Evolutionary conservation across 1,284 basidiomycete genomes (phyloP), one percentile per base, ranked within the genome.

Genomic region (Ceratobasidium sp.): DNA sequence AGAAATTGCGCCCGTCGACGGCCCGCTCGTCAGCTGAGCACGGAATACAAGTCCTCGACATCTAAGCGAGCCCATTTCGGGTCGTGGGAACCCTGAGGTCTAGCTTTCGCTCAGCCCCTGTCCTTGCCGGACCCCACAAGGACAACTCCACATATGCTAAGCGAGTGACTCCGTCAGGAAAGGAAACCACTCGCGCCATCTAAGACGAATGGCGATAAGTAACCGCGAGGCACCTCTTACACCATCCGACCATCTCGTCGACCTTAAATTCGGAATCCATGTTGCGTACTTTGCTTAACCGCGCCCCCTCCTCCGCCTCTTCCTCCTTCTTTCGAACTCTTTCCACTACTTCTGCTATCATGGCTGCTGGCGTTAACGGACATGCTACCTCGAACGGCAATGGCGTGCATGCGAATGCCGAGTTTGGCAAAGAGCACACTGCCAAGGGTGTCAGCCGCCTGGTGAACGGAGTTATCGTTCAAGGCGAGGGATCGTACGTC

Each of bases 401-500:
- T 16, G 62, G 50, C 23, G 39, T 53, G n/a, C 34, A 53, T n/a
- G 18, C 41, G 32, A 67, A 21, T 28, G 62, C 69, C 55, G 59
- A 57, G 34, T 75, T 74, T 72, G 75, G 74, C 34, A 48, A 74
- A 52, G 55, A 72, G 41, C 77, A 93, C 81, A 89, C 93, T 73
- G 91, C 87, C 10, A 85, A 86, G 55, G 93, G 92, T 6, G 80
- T 94, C 9, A 86, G 83, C 3, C 84, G 91, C 52, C 81, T 89
- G 59, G 87, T 88, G 0, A 86, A 93, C 73, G 89, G 88, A 9
- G 85, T 96, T 71, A 89, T 96, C 81, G 83, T 85, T 70, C 91
- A 89, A 77, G 94, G 91, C 46, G 84, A 89, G 77, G 94, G 94
- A 12, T 89, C 92, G 1, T 92, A 90, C 78, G 88, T 94, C 72